Conservation (phyloP, 1,139 yeast species). For the Lodderomyces orthopsilosis region DNA sequence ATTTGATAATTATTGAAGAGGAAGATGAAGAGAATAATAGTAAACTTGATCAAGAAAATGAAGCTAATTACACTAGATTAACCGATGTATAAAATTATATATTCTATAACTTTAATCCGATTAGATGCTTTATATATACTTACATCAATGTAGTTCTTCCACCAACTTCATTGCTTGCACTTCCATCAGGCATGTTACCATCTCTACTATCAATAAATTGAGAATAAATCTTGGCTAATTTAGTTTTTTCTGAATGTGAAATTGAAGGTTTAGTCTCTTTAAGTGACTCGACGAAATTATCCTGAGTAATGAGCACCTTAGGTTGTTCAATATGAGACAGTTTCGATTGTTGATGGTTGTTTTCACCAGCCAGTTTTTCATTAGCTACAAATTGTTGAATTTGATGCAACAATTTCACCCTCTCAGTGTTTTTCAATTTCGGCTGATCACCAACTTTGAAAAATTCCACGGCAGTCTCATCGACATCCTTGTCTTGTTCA, state of each 20-base stretch:
- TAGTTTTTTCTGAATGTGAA: slow-evolving; percentile 64
- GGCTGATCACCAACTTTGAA: slow-evolving; percentile 34
- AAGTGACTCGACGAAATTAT: slow-evolving; percentile 63
- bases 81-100: slow-evolving; percentile 1
- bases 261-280: slow-evolving; percentile 85
- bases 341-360: slow-evolving; percentile 13
- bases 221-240: slow-evolving; percentile 62
- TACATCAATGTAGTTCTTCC: slow-evolving; percentile 76
- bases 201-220: slow-evolving; percentile 78
- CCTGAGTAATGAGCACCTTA: slow-evolving; percentile 41
- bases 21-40: slow-evolving; percentile 12
- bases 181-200: slow-evolving; percentile 88
- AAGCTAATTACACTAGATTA: background rate
- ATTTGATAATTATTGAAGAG: slow-evolving; percentile 19
- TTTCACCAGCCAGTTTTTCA: slow-evolving; percentile 6
- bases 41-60: background rate
- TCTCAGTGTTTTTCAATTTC: slow-evolving; percentile 43
- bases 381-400: slow-evolving; percentile 37
- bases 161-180: slow-evolving; percentile 79
- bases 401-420: slow-evolving; percentile 43
- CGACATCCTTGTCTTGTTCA: slow-evolving; percentile 16
- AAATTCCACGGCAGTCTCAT: slow-evolving; percentile 27
- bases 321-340: slow-evolving; percentile 15
- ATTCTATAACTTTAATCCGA: no score
- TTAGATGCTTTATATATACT: no score